Base-by-base conservation (phyloP, 1,139 yeast genomes). In the Magnusiomyces starmeri region DNA sequence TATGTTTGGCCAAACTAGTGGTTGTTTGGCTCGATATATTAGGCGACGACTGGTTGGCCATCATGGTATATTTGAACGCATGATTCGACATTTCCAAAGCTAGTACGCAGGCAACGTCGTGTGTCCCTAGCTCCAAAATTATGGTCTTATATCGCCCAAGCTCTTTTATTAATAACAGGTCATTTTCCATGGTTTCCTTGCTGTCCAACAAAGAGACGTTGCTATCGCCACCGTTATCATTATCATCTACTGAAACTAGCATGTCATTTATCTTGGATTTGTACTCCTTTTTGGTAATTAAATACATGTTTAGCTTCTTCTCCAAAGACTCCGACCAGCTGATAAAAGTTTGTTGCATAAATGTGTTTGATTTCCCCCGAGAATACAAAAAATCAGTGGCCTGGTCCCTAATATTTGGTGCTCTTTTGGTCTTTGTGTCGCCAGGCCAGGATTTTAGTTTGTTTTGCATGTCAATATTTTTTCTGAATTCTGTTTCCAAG, bases 401-500 rank as follows among this genome's bases (percentile, higher is more conserved):
- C 4, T 32, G 6, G n/a, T 32, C n/a, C 12, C 12, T 14, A 14
- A 6, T 4, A 4, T 10, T 10, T 14, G 4, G 4, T 32, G 12
- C n/a, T 4, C 6, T 7, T 32, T 6, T 12, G 4, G 6, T 18
- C 37, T 32, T 32, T 7, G n/a, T 32, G 12, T 32, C 37, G 37
- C 12, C 37, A 14, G n/a, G n/a, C n/a, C n/a, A n/a, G n/a, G n/a
- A 32, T n/a, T 32, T 32, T 27, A 27, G 37, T 32, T 32, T 32
- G 12, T 10, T n/a, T 10, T 32, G 37, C 12, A 18, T 22, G 16
- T 16, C 16, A 14, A 22, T 4, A 20, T 43, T 32, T 29, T 43
- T 35, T n/a, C n/a, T n/a, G n/a, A 27, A 25, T 25, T n/a, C 48
- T 12, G 43, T 46, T 32, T 54, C 56, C 10, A 54, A 34, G 18